phyloP scores from a whole-genome alignment of 2,329 filamentous ascomycete genomes.

The Paraphoma chrysanthemicola region DNA sequence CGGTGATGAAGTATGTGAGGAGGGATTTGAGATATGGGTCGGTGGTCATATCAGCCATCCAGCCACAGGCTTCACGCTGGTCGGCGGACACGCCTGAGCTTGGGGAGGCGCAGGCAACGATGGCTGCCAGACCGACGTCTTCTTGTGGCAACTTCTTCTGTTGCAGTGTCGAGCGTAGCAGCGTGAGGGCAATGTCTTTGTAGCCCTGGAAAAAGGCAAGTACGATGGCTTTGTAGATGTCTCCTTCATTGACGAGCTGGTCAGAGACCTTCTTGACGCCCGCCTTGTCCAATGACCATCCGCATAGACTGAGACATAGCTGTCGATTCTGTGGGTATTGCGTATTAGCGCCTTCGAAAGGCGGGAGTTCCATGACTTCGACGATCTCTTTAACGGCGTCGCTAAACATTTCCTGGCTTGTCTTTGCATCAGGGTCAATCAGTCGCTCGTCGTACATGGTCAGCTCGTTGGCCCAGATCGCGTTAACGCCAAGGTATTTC shows the following conservation, averaged over 20 bases:
- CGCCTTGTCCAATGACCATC: constrained; percentile 68
- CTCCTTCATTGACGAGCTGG: constrained; percentile 59
- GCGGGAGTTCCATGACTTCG: constrained; percentile 66
- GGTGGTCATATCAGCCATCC: constrained; percentile 69
- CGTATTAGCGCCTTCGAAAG: constrained; percentile 69
- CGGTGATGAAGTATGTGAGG: constrained; percentile 77
- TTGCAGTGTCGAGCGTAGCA: constrained; percentile 72
- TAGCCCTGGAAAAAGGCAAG: constrained; percentile 77
- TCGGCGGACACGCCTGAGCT: constrained; percentile 56
- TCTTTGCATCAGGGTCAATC: constrained; percentile 44
- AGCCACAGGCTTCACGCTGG: constrained; percentile 67
- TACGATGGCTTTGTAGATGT: constrained; percentile 78
- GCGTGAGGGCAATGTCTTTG: constrained; percentile 70
- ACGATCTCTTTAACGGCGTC: constrained; percentile 68
- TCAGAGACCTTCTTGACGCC: constrained; percentile 58
- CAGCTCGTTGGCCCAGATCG: constrained; percentile 74
- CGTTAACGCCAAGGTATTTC: constrained; percentile 75
- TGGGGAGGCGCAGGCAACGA: constrained; percentile 55
- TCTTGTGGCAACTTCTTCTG: constrained; percentile 66
- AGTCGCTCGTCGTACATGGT: constrained; percentile 57
- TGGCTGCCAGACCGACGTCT: constrained; percentile 57
- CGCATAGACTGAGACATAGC: constrained; percentile 76
- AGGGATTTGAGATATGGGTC: constrained; percentile 83
- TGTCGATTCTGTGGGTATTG: constrained; percentile 74
- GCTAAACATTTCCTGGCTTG: constrained; percentile 64